Evolutionary conservation across 257 asterid species (phyloP), one percentile per base, ranked within the genome.

Genomic region (Ligustrum vulgare): DNA sequence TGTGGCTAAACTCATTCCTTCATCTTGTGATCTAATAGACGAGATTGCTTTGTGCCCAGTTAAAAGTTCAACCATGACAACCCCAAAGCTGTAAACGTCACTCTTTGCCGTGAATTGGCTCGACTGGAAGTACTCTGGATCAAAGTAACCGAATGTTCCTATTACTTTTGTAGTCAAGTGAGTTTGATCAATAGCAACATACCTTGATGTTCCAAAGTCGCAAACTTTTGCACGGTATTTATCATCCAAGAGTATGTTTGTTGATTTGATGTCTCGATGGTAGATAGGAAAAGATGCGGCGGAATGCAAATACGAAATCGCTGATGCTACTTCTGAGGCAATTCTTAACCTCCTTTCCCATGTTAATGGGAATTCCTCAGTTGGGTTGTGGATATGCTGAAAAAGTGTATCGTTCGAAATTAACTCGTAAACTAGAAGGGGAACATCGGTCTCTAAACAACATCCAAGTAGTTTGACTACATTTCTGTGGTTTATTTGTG

Each of bases 141-240:
- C 76, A 43, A 72, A 51, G 28, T 72, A 72, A 70, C 73, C 73
- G 22, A 72, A 72, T 6, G 76, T 72, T 25, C 78, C 78, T 63
- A 62, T 65, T 5, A 74, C 72, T 33, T 18, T 23, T 6, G 78
- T 74, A 7, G 78, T 74, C 36, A 74, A 66, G 37, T 74, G 72
- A 41, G 78, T 74, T 66, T 74, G 62, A 2, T 74, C 78, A 6
- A 69, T 8, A 1, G 72, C 2, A 36, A 69, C 18, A 0, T 36
- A 69, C 18, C 72, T 69, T 10, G 60, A 69, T 9, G 72, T 69
- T 9, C 72, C 72, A 10, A 69, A 69, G 33, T 69, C 72, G 1
- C 60, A 39, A 20, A 69, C n/a, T 39, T 69, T 69, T 37, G 58
- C 72, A 5, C 22, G 0, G 9, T 69, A 69, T 39, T 69, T 69